These are phyloP conservation scores for Actinomortierella wolfii DNA, from an alignment of 371 early-diverging fungal species.

Conservation along the genomic window DNA sequence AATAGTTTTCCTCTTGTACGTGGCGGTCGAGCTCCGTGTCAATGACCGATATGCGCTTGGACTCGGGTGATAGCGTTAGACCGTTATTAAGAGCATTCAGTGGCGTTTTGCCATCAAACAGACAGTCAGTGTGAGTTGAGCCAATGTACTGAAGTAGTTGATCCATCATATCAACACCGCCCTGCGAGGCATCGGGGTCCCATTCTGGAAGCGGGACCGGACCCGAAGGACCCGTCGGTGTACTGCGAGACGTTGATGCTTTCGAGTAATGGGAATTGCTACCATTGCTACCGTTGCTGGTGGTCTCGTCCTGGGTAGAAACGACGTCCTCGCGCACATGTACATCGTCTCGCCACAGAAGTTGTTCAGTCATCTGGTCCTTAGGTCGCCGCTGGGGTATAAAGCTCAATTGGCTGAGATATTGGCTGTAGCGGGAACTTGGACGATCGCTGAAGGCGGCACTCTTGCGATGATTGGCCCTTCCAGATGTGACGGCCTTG, in stretches of 20 bases:
- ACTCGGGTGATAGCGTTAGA: conserved; percentile 28
- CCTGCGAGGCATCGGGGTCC: too few relatives aligned
- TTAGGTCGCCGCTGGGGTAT: conserved; percentile 17
- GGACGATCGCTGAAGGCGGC: too few relatives aligned
- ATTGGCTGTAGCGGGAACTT: too few relatives aligned
- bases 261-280: too few relatives aligned
- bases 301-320: not conserved
- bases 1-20: conserved; percentile 56
- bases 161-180: conserved; percentile 29
- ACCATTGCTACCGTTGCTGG: too few relatives aligned
- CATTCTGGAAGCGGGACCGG: too few relatives aligned
- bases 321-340: conserved; percentile 24
- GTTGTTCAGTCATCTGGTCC: conserved; percentile 34
- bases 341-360: conserved; percentile 36
- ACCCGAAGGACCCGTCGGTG: too few relatives aligned
- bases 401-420: too few relatives aligned
- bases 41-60: conserved; percentile 21
- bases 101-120: conserved; percentile 51
- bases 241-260: too few relatives aligned
- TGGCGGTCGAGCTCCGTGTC: conserved; percentile 55
- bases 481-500: conserved; percentile 40
- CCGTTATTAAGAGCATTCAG: conserved; percentile 54
- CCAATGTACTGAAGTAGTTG: conserved; percentile 55
- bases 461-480: not conserved
- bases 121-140: conserved; percentile 66